Conservation (phyloP, 345 rosid genomes). For the Salix viminalis region DNA sequence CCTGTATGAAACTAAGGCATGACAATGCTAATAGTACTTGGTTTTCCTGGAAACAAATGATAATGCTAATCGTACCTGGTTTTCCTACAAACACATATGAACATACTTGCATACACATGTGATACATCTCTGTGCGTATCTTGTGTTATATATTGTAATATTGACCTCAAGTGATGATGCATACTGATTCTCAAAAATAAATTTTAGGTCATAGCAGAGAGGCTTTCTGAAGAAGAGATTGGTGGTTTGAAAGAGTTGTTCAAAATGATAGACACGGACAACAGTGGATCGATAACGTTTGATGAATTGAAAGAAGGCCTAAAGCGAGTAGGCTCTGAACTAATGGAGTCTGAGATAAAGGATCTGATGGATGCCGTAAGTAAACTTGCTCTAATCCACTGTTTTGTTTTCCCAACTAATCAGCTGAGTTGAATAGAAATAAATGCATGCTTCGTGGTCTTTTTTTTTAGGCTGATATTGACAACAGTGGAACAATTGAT, state of each 20-base stretch:
- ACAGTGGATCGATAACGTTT: slow-evolving; percentile 68
- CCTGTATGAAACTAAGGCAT: not conserved
- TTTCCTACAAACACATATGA: too few species aligned
- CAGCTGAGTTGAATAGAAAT: not conserved
- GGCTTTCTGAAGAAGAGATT: slow-evolving; percentile 74
- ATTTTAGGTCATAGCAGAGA: slow-evolving; percentile 69
- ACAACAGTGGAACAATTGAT: slow-evolving; percentile 74
- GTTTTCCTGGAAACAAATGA: too few species aligned
- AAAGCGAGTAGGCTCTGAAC: slow-evolving; percentile 63
- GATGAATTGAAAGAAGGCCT: slow-evolving; percentile 63
- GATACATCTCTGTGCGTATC: not conserved
- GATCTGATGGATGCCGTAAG: slow-evolving; percentile 70
- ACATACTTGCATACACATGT: not conserved
- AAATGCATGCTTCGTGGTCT: not conserved
- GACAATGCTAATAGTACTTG: too few species aligned
- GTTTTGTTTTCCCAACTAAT: not conserved
- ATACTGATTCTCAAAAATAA: not conserved
- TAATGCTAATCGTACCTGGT: too few species aligned
- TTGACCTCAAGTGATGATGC: not conserved
- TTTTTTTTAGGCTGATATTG: slow-evolving; percentile 65
- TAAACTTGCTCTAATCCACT: slow-evolving; percentile 1
- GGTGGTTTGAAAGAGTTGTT: slow-evolving; percentile 73
- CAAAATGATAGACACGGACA: slow-evolving; percentile 75
- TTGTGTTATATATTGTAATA: not conserved
- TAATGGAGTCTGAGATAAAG: slow-evolving; percentile 77